phyloP scores from a whole-genome alignment of 1,139 yeast genomes.

The Sugiyamaella xylanicola region DNA sequence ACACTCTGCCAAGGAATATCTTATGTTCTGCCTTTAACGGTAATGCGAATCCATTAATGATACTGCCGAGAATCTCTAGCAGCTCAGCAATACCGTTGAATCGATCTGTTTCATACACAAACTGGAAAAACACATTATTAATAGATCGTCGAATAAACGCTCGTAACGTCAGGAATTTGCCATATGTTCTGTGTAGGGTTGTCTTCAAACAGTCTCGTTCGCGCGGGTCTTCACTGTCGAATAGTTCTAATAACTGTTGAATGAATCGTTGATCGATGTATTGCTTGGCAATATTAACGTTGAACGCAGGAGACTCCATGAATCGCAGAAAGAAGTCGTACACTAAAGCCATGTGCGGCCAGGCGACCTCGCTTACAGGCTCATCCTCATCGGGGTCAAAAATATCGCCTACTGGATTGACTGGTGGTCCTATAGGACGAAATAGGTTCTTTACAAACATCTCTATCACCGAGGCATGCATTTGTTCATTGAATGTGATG shows the following conservation, averaged over 20 bases:
- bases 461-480: constrained; percentile 82
- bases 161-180: constrained; percentile 87
- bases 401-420: constrained; percentile 92
- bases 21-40: constrained; percentile 98
- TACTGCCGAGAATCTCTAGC: constrained; percentile 91
- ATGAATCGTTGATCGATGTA: constrained; percentile 92
- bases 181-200: constrained; percentile 91
- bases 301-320: constrained; percentile 92
- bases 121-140: constrained; percentile 88
- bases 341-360: constrained; percentile 99
- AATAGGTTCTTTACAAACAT: constrained; percentile 90
- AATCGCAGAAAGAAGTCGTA: constrained; percentile 92
- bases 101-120: constrained; percentile 91
- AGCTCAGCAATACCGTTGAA: constrained; percentile 96
- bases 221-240: constrained; percentile 95
- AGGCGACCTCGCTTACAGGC: constrained; percentile 92
- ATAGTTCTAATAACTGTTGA: constrained; percentile 74
- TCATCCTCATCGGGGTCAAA: constrained; percentile 99
- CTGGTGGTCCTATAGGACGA: constrained; percentile 98
- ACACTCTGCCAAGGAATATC: constrained; percentile 81
- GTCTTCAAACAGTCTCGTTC: constrained; percentile 96
- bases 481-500: constrained; percentile 83
- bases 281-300: constrained; percentile 89
- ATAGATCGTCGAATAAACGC: constrained; percentile 90
- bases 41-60: constrained; percentile 95